Conservation (phyloP, 2,329 filamentous ascomycete genomes). For the Hirsutella rhossiliensis region DNA sequence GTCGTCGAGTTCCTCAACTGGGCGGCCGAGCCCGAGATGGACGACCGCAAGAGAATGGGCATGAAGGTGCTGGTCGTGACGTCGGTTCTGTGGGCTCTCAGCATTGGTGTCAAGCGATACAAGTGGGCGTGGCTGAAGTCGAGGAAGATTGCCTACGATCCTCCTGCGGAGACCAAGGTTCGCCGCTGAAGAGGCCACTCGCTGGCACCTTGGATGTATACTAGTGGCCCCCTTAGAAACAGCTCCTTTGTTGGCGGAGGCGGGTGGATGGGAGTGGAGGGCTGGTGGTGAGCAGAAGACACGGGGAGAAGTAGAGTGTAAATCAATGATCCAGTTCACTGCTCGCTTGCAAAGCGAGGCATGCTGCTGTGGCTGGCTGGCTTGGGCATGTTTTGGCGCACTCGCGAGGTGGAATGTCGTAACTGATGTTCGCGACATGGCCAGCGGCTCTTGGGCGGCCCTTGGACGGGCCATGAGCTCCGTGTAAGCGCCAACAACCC, state of each 20-base stretch:
- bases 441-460: no score
- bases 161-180: constrained; percentile 46
- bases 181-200: constrained; percentile 30
- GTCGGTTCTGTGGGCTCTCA: constrained; percentile 69
- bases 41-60: constrained; percentile 98
- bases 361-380: neutral
- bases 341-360: neutral
- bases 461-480: no score
- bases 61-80: constrained; percentile 85
- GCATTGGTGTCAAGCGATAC: constrained; percentile 98
- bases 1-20: constrained; percentile 99
- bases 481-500: no score
- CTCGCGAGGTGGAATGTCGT: no score
- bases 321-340: constrained; percentile 21
- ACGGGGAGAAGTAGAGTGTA: constrained; percentile 32
- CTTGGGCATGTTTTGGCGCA: no score
- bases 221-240: constrained; percentile 28
- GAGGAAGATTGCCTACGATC: constrained; percentile 82
- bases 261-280: constrained; percentile 21
- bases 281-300: constrained; percentile 16
- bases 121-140: constrained; percentile 97
- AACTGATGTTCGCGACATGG: no score
- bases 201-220: constrained; percentile 20
- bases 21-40: constrained; percentile 98
- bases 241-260: constrained; percentile 30